Percentiles rank a stretch among this genome's conserved stretches.
Conservation (phyloP, 768 basidiomycete genomes). For the Xerocomellus amylosporus region DNA sequence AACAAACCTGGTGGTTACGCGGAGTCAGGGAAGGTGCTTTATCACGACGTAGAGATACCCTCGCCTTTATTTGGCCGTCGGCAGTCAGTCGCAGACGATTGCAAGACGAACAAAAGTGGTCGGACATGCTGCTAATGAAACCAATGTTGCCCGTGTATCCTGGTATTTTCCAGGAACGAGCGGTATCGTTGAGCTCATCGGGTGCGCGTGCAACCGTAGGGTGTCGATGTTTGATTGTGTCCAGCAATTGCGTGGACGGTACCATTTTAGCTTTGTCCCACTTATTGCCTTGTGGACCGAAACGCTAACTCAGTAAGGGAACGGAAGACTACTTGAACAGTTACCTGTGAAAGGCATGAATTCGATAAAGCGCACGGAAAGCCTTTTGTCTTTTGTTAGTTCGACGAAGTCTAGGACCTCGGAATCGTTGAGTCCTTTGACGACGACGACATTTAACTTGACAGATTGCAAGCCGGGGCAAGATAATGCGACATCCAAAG, state of each 20-base stretch:
- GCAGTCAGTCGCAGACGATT: constrained; percentile 84
- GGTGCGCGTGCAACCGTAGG: constrained; percentile 52
- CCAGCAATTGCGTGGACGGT: constrained; percentile 63
- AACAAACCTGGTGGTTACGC: constrained; percentile 58
- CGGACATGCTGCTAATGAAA: constrained; percentile 94
- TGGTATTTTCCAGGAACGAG: constrained; percentile 72
- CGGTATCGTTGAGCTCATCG: constrained; percentile 79
- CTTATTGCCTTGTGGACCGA: constrained; percentile 59
- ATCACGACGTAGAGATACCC: constrained; percentile 1
- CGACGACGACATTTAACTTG: constrained; percentile 83
- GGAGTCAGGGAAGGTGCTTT: constrained; percentile 1
- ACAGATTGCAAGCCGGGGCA: constrained; percentile 52
- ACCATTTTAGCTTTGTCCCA: constrained; percentile 85
- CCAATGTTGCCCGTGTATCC: constrained; percentile 69
- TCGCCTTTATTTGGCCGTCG: constrained; percentile 85
- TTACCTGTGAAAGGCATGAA: constrained; percentile 92
- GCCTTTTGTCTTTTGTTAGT: constrained; percentile 57
- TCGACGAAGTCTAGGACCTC: constrained; percentile 79
- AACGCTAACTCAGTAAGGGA: constrained; percentile 1
- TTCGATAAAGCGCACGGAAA: constrained; percentile 86
- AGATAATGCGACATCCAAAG: constrained; percentile 61
- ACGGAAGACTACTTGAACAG: constrained; percentile 7
- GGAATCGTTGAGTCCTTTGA: constrained; percentile 78
- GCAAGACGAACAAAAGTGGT: constrained; percentile 86
- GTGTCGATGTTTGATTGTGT: constrained; percentile 45